Conservation (phyloP, 495 filamentous ascomycete genomes). For the Ascobolus immersus region DNA sequence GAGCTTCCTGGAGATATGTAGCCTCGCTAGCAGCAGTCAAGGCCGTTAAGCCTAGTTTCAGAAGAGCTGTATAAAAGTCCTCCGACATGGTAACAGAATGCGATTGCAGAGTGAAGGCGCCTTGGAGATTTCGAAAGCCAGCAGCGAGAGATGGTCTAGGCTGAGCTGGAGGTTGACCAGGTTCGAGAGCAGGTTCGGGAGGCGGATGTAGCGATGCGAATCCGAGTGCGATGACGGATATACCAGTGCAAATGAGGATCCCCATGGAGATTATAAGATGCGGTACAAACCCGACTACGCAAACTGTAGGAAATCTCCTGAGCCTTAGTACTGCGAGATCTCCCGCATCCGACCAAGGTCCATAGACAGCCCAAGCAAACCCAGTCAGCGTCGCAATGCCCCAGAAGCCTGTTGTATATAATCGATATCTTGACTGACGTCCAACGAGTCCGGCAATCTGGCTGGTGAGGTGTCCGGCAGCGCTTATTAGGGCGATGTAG, state of each 20-base stretch:
- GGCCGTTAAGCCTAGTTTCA: slow-evolving; percentile 61
- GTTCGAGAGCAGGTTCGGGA: slow-evolving; percentile 22
- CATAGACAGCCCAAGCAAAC: slow-evolving; percentile 16
- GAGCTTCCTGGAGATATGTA: slow-evolving; percentile 80
- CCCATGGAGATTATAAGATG: slow-evolving; percentile 63
- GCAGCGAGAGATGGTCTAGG: slow-evolving; percentile 7
- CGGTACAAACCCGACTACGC: slow-evolving; percentile 81
- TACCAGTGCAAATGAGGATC: slow-evolving; percentile 41
- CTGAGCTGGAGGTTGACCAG: slow-evolving; percentile 36
- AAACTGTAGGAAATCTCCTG: slow-evolving; percentile 74
- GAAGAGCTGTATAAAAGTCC: slow-evolving; percentile 80
- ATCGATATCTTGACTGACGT: slow-evolving; percentile 28
- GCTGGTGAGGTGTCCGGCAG: slow-evolving; percentile 66
- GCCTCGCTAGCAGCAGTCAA: slow-evolving; percentile 85
- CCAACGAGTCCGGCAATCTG: slow-evolving; percentile 41
- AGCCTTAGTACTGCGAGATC: slow-evolving; percentile 20
- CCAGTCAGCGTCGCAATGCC: slow-evolving; percentile 42
- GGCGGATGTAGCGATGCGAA: slow-evolving; percentile 15
- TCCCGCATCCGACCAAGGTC: slow-evolving; percentile 11
- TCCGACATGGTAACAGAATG: slow-evolving; percentile 58
- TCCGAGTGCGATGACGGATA: slow-evolving; percentile 43
- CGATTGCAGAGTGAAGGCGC: slow-evolving; percentile 55
- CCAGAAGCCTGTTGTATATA: slow-evolving; percentile 72
- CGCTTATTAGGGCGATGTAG: slow-evolving; percentile 62
- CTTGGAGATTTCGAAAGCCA: slow-evolving; percentile 54